phyloP scores from a whole-genome alignment of 192 early-diverging fungal genomes.

The Umbelopsis isabellina region DNA sequence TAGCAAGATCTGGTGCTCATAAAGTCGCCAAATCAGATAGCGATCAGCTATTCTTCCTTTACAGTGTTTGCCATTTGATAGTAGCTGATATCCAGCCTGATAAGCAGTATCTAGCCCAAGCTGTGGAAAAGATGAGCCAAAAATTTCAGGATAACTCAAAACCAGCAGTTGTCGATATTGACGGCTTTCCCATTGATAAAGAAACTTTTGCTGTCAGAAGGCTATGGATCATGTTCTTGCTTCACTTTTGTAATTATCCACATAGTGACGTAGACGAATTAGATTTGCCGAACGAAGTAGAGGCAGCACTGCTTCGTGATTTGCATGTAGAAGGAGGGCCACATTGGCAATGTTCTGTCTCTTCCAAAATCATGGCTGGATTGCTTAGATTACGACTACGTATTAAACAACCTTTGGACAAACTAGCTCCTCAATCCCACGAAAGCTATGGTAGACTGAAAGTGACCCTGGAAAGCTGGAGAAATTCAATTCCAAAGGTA shows the following conservation, averaged over 20 bases:
- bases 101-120: background rate
- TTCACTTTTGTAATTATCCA: too few relatives aligned
- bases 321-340: too few relatives aligned
- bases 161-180: background rate
- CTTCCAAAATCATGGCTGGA: background rate
- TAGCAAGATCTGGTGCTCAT: too few relatives aligned
- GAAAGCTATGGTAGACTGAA: background rate
- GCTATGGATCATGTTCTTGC: background rate
- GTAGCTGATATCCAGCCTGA: constrained; percentile 1
- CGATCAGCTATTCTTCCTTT: background rate
- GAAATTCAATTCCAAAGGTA: background rate
- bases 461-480: background rate
- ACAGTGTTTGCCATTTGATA: constrained; percentile 2
- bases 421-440: background rate
- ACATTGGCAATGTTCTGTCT: too few relatives aligned
- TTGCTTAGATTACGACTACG: background rate
- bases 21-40: too few relatives aligned
- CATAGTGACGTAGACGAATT: too few relatives aligned
- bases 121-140: background rate
- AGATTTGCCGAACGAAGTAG: too few relatives aligned
- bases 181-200: background rate
- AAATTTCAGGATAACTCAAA: background rate
- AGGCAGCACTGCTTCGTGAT: too few relatives aligned
- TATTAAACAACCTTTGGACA: background rate
- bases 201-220: background rate